These are phyloP conservation scores for Myxozyma mucilagina DNA, from an alignment of 805 yeast genomes.

Conservation along the genomic window DNA sequence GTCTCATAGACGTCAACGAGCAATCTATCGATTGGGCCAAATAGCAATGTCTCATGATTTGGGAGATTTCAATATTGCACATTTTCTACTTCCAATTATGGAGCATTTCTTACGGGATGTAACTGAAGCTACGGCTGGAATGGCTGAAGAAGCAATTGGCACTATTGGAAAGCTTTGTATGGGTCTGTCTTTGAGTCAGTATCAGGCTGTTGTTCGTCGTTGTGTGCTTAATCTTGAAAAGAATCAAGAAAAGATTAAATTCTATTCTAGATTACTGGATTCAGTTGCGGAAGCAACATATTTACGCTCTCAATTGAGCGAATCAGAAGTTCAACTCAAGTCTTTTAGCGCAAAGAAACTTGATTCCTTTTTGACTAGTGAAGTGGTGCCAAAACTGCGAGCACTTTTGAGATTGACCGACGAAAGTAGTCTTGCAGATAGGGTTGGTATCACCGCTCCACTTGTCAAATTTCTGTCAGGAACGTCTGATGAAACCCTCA, in stretches of 20 bases:
- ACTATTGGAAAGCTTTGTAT: slow-evolving; percentile 61
- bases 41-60: slow-evolving; percentile 46
- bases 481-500: slow-evolving; percentile 57
- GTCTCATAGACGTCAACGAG: slow-evolving; percentile 79
- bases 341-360: slow-evolving; percentile 38
- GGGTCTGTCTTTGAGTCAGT: slow-evolving; percentile 75
- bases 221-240: slow-evolving; percentile 54
- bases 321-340: slow-evolving; percentile 20
- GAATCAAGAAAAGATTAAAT: slow-evolving; percentile 38
- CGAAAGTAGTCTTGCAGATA: slow-evolving; percentile 71
- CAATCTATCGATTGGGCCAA: slow-evolving; percentile 64
- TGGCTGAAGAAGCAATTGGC: slow-evolving; percentile 51
- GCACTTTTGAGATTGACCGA: slow-evolving; percentile 59
- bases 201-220: slow-evolving; percentile 68
- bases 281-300: slow-evolving; percentile 52
- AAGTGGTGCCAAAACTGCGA: slow-evolving; percentile 61
- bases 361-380: slow-evolving; percentile 53
- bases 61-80: slow-evolving; percentile 62
- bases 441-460: slow-evolving; percentile 83
- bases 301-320: slow-evolving; percentile 13
- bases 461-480: slow-evolving; percentile 66
- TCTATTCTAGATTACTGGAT: slow-evolving; percentile 48
- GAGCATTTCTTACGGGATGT: slow-evolving; percentile 64
- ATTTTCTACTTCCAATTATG: slow-evolving; percentile 78
- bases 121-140: slow-evolving; percentile 40